Percentiles rank a stretch among this genome's conserved stretches.
Conservation (phyloP, 331 rosid species). For the Phaseolus coccineus region DNA sequence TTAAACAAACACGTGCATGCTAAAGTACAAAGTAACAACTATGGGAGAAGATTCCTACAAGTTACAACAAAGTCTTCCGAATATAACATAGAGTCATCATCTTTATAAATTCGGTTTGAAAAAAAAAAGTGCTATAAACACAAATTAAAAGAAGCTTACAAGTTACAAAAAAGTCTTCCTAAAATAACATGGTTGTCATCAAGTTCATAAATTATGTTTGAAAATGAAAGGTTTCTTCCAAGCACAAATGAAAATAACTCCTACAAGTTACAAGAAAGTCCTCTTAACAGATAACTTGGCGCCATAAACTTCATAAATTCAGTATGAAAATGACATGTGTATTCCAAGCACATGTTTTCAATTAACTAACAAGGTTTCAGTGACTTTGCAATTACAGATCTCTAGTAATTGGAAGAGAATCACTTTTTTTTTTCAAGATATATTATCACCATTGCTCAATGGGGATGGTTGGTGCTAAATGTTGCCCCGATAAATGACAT, state of each 20-base stretch:
- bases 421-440: neutral
- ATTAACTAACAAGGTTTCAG: neutral
- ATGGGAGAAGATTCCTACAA: neutral
- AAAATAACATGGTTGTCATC: neutral
- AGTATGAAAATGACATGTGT: conserved; percentile 18
- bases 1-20: neutral
- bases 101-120: neutral
- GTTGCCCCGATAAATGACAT: neutral
- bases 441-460: neutral
- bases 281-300: neutral
- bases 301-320: conserved; percentile 14
- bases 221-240: conserved; percentile 22
- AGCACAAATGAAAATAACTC: neutral
- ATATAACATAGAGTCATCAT: neutral
- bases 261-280: neutral
- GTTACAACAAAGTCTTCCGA: neutral
- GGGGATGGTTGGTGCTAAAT: neutral
- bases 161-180: conserved; percentile 5
- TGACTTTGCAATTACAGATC: neutral
- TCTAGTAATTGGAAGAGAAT: conserved; percentile 20
- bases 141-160: neutral
- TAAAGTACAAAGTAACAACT: neutral
- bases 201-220: conserved; percentile 29
- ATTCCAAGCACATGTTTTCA: conserved; percentile 3
- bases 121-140: neutral